Evolutionary conservation across 495 filamentous ascomycete genomes (phyloP).

Genomic region (Neurospora sp.): DNA sequence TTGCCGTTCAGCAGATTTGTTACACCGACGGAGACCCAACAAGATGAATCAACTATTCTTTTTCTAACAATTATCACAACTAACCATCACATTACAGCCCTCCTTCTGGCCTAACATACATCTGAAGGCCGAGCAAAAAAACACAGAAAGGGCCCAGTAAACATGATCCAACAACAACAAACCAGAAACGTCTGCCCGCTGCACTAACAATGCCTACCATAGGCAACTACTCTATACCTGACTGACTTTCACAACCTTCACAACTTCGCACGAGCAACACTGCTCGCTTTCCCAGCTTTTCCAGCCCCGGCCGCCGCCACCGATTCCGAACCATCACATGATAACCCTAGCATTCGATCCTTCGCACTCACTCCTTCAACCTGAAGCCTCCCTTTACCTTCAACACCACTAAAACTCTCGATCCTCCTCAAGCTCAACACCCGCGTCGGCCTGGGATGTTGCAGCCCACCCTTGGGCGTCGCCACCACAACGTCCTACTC

Average conservation of each 20-base stretch:
- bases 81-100: not conserved
- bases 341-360: not conserved
- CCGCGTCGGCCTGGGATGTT: constrained; percentile 25
- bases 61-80: not conserved
- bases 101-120: not conserved
- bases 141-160: not conserved
- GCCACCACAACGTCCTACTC: constrained; percentile 13
- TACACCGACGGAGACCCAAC: not conserved
- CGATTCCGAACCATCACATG: not conserved
- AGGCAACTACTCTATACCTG: not conserved
- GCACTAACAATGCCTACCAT: not conserved
- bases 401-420: constrained; percentile 13
- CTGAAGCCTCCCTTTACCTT: not conserved
- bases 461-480: constrained; percentile 18
- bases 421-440: constrained; percentile 25
- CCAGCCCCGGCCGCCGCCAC: not conserved
- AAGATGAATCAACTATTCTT: not conserved
- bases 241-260: not conserved
- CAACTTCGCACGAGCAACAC: not conserved
- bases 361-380: constrained; percentile 6
- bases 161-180: not conserved
- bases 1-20: not conserved
- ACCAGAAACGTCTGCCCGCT: not conserved
- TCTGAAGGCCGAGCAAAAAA: not conserved
- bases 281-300: not conserved